Conservation (phyloP, 179 eudicot genomes). For the Sideroxylon spinosum region DNA sequence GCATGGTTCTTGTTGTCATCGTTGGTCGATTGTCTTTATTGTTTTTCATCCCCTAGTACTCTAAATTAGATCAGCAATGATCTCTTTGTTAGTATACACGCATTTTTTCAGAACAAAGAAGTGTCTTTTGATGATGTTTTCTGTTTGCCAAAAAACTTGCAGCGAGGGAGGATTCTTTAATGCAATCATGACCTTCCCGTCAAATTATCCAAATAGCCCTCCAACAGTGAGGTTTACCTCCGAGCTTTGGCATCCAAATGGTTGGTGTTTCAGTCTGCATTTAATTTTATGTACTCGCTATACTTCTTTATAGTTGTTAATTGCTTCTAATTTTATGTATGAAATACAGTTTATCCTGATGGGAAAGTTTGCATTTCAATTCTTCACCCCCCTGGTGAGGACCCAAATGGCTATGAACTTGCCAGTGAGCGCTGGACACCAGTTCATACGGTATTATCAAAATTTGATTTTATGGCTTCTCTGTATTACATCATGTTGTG, state of each 20-base stretch:
- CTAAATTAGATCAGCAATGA: not conserved
- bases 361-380: constrained; percentile 56
- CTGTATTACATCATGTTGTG: too few species aligned
- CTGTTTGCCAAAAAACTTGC: constrained; percentile 18
- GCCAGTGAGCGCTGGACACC: constrained; percentile 62
- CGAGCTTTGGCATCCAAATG: constrained; percentile 64
- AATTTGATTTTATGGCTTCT: not conserved
- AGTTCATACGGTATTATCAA: constrained; percentile 42
- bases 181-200: constrained; percentile 53
- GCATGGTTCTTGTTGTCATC: not conserved
- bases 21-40: not conserved
- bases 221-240: constrained; percentile 55
- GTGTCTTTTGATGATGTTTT: not conserved
- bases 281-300: not conserved
- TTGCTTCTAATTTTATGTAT: constrained; percentile 6
- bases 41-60: not conserved
- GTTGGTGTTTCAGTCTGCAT: constrained; percentile 20
- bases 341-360: constrained; percentile 40
- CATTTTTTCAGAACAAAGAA: not conserved
- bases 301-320: not conserved
- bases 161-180: constrained; percentile 56
- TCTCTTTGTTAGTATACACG: not conserved
- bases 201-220: constrained; percentile 52
- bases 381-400: constrained; percentile 58
- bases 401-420: constrained; percentile 50